Conservation (phyloP, 305 asterid genomes). For the Fraxinus nigra region DNA sequence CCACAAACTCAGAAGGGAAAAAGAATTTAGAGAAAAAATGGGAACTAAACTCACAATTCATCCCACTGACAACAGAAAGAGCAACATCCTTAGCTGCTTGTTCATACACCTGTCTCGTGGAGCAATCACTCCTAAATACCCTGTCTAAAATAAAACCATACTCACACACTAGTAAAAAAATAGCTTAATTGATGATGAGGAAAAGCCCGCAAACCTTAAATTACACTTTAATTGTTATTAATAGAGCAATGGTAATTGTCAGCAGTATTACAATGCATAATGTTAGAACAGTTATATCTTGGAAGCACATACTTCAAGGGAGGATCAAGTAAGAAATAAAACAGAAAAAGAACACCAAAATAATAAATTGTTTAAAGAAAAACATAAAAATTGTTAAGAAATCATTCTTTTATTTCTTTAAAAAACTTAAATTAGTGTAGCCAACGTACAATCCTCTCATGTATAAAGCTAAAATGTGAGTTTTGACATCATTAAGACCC, state of each 20-base stretch:
- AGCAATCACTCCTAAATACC: constrained; percentile 67
- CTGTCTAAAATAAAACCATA: constrained; percentile 49
- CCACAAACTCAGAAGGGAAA: constrained; percentile 3
- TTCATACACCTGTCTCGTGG: constrained; percentile 86
- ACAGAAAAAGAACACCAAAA: constrained; percentile 7
- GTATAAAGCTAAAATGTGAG: constrained; percentile 7
- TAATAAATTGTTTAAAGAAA: background rate
- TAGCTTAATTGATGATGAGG: background rate
- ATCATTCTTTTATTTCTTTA: background rate
- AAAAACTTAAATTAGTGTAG: constrained; percentile 6
- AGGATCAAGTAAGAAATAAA: background rate
- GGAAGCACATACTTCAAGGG: background rate
- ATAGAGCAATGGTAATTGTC: constrained; percentile 4
- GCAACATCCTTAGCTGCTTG: constrained; percentile 86
- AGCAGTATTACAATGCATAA: constrained; percentile 7
- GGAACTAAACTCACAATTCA: constrained; percentile 61
- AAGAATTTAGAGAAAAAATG: background rate
- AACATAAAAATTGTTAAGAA: background rate
- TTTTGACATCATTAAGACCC: background rate
- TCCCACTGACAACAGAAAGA: constrained; percentile 71
- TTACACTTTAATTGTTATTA: background rate
- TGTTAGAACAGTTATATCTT: background rate
- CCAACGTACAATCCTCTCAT: constrained; percentile 8
- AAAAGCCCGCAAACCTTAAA: background rate
- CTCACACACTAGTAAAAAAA: background rate